A percentile compares a stretch with the other conserved stretches of the same genome.
phyloP scores from a whole-genome alignment of 2,329 filamentous ascomycete species.

The Paecilomyces dactylethromorphus region DNA sequence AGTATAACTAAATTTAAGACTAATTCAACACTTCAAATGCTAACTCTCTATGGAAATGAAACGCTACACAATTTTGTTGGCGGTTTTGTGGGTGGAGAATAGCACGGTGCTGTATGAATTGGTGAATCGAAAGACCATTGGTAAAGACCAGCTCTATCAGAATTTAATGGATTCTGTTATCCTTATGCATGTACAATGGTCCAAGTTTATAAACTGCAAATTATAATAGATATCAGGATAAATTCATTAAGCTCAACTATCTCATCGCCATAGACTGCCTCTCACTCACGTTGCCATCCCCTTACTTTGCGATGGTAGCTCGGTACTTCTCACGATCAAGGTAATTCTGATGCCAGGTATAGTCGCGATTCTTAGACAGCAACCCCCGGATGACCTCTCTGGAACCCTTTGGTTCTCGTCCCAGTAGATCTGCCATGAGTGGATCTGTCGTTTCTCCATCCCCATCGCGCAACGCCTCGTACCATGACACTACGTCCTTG shows the following conservation, averaged over 20 bases:
- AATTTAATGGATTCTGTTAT: not conserved
- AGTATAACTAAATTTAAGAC: not conserved
- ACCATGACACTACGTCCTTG: slow-evolving; percentile 35
- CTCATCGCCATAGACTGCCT: not conserved
- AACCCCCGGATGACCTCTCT: slow-evolving; percentile 26
- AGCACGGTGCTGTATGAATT: not conserved
- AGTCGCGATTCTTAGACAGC: slow-evolving; percentile 25
- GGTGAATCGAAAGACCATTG: not conserved
- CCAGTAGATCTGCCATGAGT: slow-evolving; percentile 39
- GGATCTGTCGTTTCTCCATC: slow-evolving; percentile 38
- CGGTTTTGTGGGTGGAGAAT: not conserved
- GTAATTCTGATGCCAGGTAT: slow-evolving; percentile 43
- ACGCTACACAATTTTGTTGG: not conserved
- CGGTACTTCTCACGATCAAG: slow-evolving; percentile 6
- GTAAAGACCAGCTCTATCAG: not conserved
- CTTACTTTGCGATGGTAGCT: not conserved
- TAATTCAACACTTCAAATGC: not conserved
- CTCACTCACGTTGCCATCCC: not conserved
- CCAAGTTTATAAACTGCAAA: not conserved
- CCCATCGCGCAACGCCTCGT: slow-evolving; percentile 39
- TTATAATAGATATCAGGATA: not conserved
- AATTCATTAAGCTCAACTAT: not conserved
- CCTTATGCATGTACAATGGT: not conserved
- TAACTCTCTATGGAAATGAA: not conserved
- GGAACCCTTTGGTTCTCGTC: slow-evolving; percentile 36